Base-by-base conservation (phyloP, 805 yeast genomes). In the Starmerella apicola region DNA sequence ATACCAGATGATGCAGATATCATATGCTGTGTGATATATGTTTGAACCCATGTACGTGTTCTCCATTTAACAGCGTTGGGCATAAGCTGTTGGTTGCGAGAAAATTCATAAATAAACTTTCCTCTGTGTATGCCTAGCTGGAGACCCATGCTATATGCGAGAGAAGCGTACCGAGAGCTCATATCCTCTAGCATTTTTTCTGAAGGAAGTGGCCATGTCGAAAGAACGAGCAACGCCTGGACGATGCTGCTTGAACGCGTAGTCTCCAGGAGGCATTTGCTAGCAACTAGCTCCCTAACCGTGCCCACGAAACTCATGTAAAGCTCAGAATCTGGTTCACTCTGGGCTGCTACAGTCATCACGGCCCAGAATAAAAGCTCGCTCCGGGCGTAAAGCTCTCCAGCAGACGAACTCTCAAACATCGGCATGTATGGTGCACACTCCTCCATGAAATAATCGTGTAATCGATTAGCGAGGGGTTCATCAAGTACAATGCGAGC, bases 61-160 rank as follows among this genome's bases (percentile, higher is more conserved):
- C 96, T 70, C 96, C 95, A 86, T 54, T 76, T 78, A 51, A 83
- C 95, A 4, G 95, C 88, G 59, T 86, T 84, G 0, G 88, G 88
- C 59, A 85, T 66, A 19, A 82, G 72, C 4, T 81, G 91, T 56
- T 86, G 96, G 23, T 88, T 81, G 53, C 96, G 68, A 5, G 93
- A 78, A 51, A 86, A 86, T 54, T 86, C 96, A 46, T 80, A 75
- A 49, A 86, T 83, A 57, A 86, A 86, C 56, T 81, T 81, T 20
- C 95, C 96, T 48, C 95, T 66, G 59, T 86, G 96, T 44, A 86
- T 65, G 9, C 96, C 96, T 26, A 86, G 62, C 57, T 86, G 96
- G 48, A 80, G 71, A 0, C 93, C 82, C 37, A 86, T 63, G 43
- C 78, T 76, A 50, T 84, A 83, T 1, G 95, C 95, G 32, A 86